A percentile compares a stretch with the other conserved stretches of the same genome.
These are phyloP conservation scores for Westerdykella ornata DNA, from an alignment of 2,329 filamentous ascomycete genomes.

Conservation along the genomic window DNA sequence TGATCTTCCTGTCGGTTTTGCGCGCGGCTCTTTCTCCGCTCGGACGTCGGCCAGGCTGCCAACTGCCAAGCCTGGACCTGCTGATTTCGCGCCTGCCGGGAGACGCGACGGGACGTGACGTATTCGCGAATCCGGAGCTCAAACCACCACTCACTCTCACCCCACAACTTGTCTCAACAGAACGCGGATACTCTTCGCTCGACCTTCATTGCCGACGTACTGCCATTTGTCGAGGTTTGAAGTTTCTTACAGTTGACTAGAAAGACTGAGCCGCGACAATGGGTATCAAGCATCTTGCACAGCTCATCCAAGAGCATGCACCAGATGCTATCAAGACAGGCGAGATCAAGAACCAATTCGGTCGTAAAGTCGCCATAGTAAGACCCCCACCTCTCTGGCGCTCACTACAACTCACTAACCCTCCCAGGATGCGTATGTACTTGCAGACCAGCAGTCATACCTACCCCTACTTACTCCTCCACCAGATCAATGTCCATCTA, in stretches of 20 bases:
- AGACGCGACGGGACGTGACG: not conserved
- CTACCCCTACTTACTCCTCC: constrained; percentile 7
- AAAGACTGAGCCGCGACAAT: constrained; percentile 14
- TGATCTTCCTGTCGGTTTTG: too few species aligned
- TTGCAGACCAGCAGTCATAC: not conserved
- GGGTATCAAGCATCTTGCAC: constrained; percentile 42
- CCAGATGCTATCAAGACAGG: constrained; percentile 94
- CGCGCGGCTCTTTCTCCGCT: too few species aligned
- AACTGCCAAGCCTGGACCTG: too few species aligned
- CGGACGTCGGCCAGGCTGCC: too few species aligned
- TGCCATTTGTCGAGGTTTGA: not conserved
- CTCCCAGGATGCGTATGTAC: constrained; percentile 43
- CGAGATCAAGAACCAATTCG: constrained; percentile 98
- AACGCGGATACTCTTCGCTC: not conserved
- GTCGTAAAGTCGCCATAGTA: constrained; percentile 95
- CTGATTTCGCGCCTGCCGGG: too few species aligned
- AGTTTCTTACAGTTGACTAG: too few species aligned
- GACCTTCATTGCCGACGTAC: not conserved
- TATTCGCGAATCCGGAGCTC: not conserved
- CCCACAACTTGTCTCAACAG: not conserved
- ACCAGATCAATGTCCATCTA: constrained; percentile 94
- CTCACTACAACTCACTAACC: constrained; percentile 15
- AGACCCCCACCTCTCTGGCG: constrained; percentile 27
- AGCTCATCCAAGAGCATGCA: constrained; percentile 64
- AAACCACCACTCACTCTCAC: not conserved